phyloP scores from a whole-genome alignment of 2,329 filamentous ascomycete species.

The Macrophomina tecta region DNA sequence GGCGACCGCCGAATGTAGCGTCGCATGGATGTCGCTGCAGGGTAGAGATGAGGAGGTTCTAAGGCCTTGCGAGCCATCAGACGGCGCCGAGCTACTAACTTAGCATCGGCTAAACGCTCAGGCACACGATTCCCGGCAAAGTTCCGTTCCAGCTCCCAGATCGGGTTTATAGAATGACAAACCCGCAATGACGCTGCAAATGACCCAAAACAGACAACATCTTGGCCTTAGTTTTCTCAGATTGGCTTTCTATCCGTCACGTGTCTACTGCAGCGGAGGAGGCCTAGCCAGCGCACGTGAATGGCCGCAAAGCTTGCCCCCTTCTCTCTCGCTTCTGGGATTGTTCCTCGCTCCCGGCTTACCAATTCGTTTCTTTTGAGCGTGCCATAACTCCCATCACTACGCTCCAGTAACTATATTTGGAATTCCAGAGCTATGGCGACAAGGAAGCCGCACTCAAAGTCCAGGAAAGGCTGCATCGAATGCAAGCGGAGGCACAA shows the following conservation, averaged over 20 bases:
- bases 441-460: not conserved
- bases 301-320: no score
- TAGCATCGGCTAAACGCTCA: not conserved
- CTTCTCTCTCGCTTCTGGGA: no score
- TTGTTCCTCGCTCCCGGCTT: no score
- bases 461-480: not conserved
- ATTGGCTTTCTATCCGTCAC: no score
- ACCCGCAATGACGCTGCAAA: not conserved
- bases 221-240: not conserved
- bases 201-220: not conserved
- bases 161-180: not conserved
- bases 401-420: no score
- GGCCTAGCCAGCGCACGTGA: no score
- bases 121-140: not conserved
- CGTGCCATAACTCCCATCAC: no score
- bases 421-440: not conserved
- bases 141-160: not conserved
- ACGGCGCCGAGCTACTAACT: not conserved
- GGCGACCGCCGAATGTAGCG: no score
- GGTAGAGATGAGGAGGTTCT: no score
- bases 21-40: no score
- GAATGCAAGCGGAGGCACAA: slow-evolving; percentile 6
- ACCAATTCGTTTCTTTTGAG: no score
- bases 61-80: not conserved
- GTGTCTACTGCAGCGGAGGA: no score